A percentile compares a stretch with the other conserved stretches of the same genome.
Evolutionary conservation across 495 filamentous ascomycete genomes (phyloP).

Genomic region (Friedmanniomyces endolithicus): DNA sequence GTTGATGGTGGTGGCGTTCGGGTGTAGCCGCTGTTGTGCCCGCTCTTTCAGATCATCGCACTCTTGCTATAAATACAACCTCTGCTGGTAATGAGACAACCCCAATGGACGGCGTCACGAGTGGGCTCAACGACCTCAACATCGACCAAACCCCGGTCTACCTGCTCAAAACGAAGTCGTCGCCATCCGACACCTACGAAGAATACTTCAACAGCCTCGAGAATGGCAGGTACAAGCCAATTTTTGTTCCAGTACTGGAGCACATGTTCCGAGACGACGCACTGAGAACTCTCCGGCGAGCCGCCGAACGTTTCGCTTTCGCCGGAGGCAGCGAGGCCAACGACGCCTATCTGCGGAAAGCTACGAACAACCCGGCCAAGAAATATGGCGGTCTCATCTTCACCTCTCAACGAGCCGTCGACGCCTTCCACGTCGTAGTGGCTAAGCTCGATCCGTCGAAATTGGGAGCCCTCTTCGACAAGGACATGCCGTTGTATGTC

Average conservation of each 20-base stretch:
- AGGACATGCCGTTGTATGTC: conserved; percentile 58
- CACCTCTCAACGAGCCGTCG: conserved; percentile 87
- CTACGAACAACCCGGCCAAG: conserved; percentile 17
- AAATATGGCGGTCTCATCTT: conserved; percentile 79
- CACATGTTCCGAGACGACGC: conserved; percentile 47
- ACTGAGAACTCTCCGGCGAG: conserved; percentile 24
- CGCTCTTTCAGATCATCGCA: not conserved
- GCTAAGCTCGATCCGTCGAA: conserved; percentile 24
- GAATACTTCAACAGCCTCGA: conserved; percentile 48
- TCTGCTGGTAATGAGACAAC: not conserved
- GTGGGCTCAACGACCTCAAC: conserved; percentile 6
- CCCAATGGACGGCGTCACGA: conserved; percentile 14
- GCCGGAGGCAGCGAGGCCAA: conserved; percentile 9
- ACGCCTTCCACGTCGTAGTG: conserved; percentile 65
- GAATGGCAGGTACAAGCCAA: conserved; percentile 42
- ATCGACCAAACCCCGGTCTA: conserved; percentile 43
- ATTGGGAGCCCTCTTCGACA: conserved; percentile 28
- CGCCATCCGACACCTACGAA: conserved; percentile 65
- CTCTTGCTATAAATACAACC: not conserved
- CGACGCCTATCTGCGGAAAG: conserved; percentile 5
- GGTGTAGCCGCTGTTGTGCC: not conserved
- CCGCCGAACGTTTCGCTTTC: conserved; percentile 23
- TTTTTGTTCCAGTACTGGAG: conserved; percentile 75
- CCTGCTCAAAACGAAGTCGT: conserved; percentile 77
- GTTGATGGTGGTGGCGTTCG: not conserved